phyloP scores from a whole-genome alignment of 2,329 filamentous ascomycete genomes.

The Claviceps purpurea region DNA sequence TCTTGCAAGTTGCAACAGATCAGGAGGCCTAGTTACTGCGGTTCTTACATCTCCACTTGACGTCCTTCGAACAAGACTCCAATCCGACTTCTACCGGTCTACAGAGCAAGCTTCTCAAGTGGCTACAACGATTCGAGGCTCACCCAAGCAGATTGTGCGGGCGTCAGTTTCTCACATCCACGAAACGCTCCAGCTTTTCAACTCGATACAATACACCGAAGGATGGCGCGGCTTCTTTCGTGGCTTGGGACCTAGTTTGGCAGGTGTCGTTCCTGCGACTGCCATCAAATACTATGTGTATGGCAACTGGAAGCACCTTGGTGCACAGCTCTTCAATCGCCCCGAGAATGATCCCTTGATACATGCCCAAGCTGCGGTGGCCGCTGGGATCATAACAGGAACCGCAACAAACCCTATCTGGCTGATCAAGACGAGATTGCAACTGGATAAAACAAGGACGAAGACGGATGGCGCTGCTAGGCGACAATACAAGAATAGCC shows the following conservation, averaged over 20 bases:
- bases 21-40: slow-evolving; percentile 75
- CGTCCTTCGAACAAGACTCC: slow-evolving; percentile 72
- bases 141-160: no score
- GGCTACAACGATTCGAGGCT: no score
- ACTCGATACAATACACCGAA: slow-evolving; percentile 57
- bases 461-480: slow-evolving; percentile 25
- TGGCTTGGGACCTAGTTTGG: slow-evolving; percentile 54
- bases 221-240: slow-evolving; percentile 60
- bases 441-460: slow-evolving; percentile 48
- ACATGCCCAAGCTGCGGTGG: slow-evolving; percentile 48
- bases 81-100: slow-evolving; percentile 73
- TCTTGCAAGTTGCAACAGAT: slow-evolving; percentile 26
- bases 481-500: slow-evolving; percentile 52
- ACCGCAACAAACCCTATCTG: slow-evolving; percentile 64
- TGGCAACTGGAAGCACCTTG: slow-evolving; percentile 55
- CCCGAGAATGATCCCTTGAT: slow-evolving; percentile 43
- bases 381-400: slow-evolving; percentile 53
- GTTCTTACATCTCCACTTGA: slow-evolving; percentile 73
- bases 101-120: no score
- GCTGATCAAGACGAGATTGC: slow-evolving; percentile 59
- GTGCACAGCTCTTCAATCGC: slow-evolving; percentile 45
- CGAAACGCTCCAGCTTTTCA: slow-evolving; percentile 70
- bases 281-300: slow-evolving; percentile 62
- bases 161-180: slow-evolving; percentile 41
- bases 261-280: slow-evolving; percentile 56